Evolutionary conservation across 1,284 basidiomycete genomes (phyloP), one percentile per base, ranked within the genome.

Genomic region (Malassezia pachydermatis): DNA sequence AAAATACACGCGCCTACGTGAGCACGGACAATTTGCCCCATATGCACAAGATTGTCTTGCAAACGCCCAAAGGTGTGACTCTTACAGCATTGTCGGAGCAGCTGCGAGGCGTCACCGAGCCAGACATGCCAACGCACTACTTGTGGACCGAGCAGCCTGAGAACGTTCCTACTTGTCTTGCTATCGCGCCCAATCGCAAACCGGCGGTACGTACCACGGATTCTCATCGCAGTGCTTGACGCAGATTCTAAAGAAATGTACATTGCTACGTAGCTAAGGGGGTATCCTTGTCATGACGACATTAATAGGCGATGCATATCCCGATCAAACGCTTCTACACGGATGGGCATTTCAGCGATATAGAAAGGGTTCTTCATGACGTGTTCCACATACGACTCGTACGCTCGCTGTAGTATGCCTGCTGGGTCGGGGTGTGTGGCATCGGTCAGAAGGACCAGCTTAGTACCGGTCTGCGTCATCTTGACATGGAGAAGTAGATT

Each of bases 361-460:
- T 98, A 89, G 75, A 98, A 99, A 1, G 94, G 94, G 69, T 96
- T 96, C 78, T 98, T 96, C 88, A 95, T 94, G 45, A 94, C 89
- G 4, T 85, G 82, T 67, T 95, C 90, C 2, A 88, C 78, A 75
- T 90, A 95, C 13, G 80, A 80, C 72, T 92, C 87, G 73, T 94
- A 94, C 45, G 88, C 82, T 67, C 81, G 84, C 65, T 84, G 82
- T 9, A 75, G 58, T 20, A 73, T 59, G 3, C 56, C 52, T 0
- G 60, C 56, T 14, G 77, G 52, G 47, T 80, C 78, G 45, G 79
- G 74, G 68, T 92, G 84, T 37, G 82, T 77, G 13, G 86, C 75
- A 1, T 86, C 84, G 2, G 86, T 87, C 37, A 96, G 75, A 2
- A 98, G 76, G 3, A 99, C 88, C 59, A 98, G 94, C 73, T 98